Percentiles rank a stretch among this genome's conserved stretches.
Conservation (phyloP, 2,329 filamentous ascomycete genomes). For the Colletotrichum musae region DNA sequence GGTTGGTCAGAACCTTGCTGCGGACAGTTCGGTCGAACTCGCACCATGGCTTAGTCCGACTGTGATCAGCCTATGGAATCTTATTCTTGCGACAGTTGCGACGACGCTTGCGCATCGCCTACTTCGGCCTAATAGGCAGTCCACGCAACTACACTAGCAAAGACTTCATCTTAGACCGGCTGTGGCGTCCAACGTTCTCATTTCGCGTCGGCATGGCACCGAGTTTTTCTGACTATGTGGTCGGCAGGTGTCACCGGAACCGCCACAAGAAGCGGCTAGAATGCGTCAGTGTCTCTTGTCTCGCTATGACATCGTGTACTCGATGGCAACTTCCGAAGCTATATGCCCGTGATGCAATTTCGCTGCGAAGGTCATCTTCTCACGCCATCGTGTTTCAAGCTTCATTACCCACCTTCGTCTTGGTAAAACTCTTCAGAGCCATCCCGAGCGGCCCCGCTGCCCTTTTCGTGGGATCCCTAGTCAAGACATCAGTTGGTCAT, state of each 20-base stretch:
- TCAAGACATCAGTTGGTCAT: conserved; percentile 23
- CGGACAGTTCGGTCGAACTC: conserved; percentile 36
- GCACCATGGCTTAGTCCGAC: conserved; percentile 8
- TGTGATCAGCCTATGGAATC: conserved; percentile 14
- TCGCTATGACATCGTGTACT: conserved; percentile 16
- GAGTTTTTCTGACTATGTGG: not conserved
- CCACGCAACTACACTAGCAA: conserved; percentile 25
- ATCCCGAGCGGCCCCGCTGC: conserved; percentile 22
- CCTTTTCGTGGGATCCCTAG: conserved; percentile 11
- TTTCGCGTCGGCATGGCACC: conserved; percentile 10
- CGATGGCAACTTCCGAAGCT: conserved; percentile 4
- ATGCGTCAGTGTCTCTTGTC: conserved; percentile 26
- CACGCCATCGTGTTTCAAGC: conserved; percentile 34
- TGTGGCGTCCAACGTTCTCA: conserved; percentile 32
- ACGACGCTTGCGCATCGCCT: conserved; percentile 28
- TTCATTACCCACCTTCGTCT: conserved; percentile 23
- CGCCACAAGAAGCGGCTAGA: conserved; percentile 30
- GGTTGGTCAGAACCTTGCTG: conserved; percentile 6
- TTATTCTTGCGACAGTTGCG: conserved; percentile 15
- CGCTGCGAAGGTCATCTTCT: conserved; percentile 12
- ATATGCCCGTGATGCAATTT: conserved; percentile 5
- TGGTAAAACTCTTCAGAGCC: conserved; percentile 29
- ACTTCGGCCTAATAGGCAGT: not conserved
- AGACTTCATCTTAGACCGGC: conserved; percentile 9
- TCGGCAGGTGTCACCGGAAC: conserved; percentile 28